These are phyloP conservation scores for Trypanosoma scelopori DNA, from an alignment of 208 protist species.

Conservation along the genomic window DNA sequence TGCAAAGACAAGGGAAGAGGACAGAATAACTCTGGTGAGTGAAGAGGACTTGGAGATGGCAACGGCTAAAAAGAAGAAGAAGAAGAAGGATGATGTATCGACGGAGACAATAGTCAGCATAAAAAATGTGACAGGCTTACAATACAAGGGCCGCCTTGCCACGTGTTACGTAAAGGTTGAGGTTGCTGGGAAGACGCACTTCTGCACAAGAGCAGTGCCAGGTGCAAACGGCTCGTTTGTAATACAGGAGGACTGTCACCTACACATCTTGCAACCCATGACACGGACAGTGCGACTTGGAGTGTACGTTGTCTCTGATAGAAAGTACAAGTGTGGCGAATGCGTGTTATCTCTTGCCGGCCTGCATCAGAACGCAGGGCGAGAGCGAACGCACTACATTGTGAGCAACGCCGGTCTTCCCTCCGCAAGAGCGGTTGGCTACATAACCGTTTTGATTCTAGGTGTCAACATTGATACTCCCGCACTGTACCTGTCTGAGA, in stretches of 20 bases:
- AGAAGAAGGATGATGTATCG: background rate
- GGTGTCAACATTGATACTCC: constrained; percentile 52
- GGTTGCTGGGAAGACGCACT: constrained; percentile 38
- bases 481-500: constrained; percentile 28
- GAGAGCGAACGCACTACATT: constrained; percentile 67
- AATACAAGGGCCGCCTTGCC: constrained; percentile 38
- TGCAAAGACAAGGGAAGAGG: background rate
- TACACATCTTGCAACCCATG: constrained; percentile 49
- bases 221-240: constrained; percentile 48
- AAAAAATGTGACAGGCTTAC: constrained; percentile 48
- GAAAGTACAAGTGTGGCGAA: constrained; percentile 39
- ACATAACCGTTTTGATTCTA: constrained; percentile 58
- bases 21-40: background rate
- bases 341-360: constrained; percentile 63
- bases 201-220: constrained; percentile 31
- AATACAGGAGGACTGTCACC: constrained; percentile 39
- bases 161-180: constrained; percentile 61
- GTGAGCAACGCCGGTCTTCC: constrained; percentile 41
- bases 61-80: background rate
- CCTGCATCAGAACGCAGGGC: constrained; percentile 46
- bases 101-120: constrained; percentile 46
- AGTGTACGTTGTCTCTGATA: constrained; percentile 47
- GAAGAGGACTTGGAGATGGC: too few relatives aligned
- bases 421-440: constrained; percentile 48
- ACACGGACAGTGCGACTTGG: constrained; percentile 46